Base-by-base conservation (phyloP, 2,329 filamentous ascomycete species). In the Aspergillus cejpii region DNA sequence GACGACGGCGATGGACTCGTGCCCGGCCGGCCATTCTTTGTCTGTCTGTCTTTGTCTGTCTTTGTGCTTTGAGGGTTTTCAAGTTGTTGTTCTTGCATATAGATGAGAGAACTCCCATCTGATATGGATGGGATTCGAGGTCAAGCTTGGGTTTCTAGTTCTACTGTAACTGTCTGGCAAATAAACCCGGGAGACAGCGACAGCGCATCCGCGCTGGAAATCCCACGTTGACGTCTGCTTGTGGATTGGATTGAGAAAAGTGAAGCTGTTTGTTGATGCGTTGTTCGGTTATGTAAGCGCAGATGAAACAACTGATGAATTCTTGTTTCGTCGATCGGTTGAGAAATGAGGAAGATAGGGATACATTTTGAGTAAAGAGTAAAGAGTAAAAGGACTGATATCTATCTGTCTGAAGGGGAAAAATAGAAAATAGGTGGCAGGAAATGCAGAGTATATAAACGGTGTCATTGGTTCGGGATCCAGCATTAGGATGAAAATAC, bases 1-100 rank as follows among this genome's bases (percentile, higher is more conserved):
- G 66, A 15, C 68, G 65, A 23, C 63, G 63, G 37, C 59, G 60
- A 45, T 65, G 56, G 44, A 58, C 47, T 33, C n/a, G n/a, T n/a
- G n/a, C n/a, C n/a, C 61, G 51, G 29, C 63, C 51, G 33, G 62
- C 55, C 62, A 67, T 69, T 48, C 14, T 34, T 52, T 47, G 45
- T 49, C 44, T 42, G 27, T n/a, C n/a, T 46, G 41, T 37, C 26
- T 28, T 42, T 23, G 41, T 29, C 37, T 43, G 14, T 15, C 31
- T 33, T 45, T 24, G 7, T 15, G 17, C 29, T 44, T 33, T 24
- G 23, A 24, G 23, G 23, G 23, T 43, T 12, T 33, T 37, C 15
- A 12, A n/a, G n/a, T n/a, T n/a, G n/a, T n/a, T n/a, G n/a, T n/a
- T n/a, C n/a, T n/a, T 41, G 34, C 6, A 20, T 38, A 20, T 21